Base-by-base conservation (phyloP, 2,329 filamentous ascomycete genomes). In the Colletotrichum plurivorum region DNA sequence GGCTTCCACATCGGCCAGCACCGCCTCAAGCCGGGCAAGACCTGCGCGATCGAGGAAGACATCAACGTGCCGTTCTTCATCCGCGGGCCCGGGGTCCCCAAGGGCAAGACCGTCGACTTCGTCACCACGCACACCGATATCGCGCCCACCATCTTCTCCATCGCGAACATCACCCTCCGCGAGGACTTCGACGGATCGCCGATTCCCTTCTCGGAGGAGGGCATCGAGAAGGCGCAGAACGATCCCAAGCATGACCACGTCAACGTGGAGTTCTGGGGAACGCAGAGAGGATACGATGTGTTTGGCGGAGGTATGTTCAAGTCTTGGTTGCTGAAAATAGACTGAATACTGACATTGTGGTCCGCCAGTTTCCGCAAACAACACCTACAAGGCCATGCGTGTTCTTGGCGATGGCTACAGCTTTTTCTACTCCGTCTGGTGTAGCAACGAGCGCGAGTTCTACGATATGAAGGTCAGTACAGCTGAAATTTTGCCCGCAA, bases 361-460 rank as follows among this genome's bases (percentile, higher is more conserved):
- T 16, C 2, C 41, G 1, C 16, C 13, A 70, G 22, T 73, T 6
- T 61, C 74, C 4, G 51, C 61, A 2, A 84, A 84, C 67, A 90
- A 90, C 71, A 91, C 88, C 0, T 91, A 91, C 81, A 91, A 91
- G 77, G 84, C 83, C 0, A 72, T 90, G 20, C 83, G 89, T n/a
- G 77, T 91, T 6, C 80, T 89, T 4, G 79, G 84, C 0, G 75
- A 84, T 2, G 77, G 79, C 5, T 92, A 92, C 73, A 88, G 86
- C 73, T 75, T 92, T 5, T 88, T 89, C 70, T 93, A 93, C 73
- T 85, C 89, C 0, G 88, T 92, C 0, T 93, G 90, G 90, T 93
- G 91, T 74, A 91, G 80, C 15, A 89, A 89, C 59, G 90, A 92
- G 73, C 87, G 88, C 63, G 90, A 93, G 75, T 83, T 92, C 2